Evolutionary conservation across 2,329 filamentous ascomycete genomes (phyloP).

Genomic region (Raffaelea arxii): DNA sequence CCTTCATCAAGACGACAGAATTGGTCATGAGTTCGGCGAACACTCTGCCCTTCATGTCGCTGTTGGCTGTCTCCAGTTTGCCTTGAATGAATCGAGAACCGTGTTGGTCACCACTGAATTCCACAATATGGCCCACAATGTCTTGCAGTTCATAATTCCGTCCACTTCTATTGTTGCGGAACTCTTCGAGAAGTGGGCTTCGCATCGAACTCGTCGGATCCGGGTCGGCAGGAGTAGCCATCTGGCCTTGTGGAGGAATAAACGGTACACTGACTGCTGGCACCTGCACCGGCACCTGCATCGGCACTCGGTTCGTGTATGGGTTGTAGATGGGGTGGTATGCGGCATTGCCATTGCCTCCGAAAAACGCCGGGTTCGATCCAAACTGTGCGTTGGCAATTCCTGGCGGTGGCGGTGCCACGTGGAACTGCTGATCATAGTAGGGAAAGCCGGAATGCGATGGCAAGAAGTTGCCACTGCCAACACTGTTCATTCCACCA

Average conservation of each 20-base stretch:
- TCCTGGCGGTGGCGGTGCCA: too few relatives aligned
- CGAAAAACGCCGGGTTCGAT: too few relatives aligned
- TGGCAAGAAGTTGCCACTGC: too few relatives aligned
- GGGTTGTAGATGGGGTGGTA: conserved; percentile 27
- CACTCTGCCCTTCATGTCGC: conserved; percentile 86
- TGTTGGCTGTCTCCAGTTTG: conserved; percentile 86
- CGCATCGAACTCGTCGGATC: conserved; percentile 31
- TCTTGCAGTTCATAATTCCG: conserved; percentile 71
- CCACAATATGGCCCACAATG: conserved; percentile 78
- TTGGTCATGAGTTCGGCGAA: conserved; percentile 83
- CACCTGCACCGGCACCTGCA: conserved; percentile 19
- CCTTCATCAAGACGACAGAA: conserved; percentile 80
- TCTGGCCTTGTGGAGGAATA: conserved; percentile 28
- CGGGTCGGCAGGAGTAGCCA: conserved; percentile 4
- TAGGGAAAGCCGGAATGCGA: too few relatives aligned
- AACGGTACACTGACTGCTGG: conserved; percentile 16
- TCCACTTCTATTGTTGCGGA: conserved; percentile 59
- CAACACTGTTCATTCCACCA: too few relatives aligned
- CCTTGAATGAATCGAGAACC: conserved; percentile 93
- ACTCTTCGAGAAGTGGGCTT: conserved; percentile 70
- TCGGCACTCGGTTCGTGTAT: conserved; percentile 23
- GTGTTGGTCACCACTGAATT: conserved; percentile 93
- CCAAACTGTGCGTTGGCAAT: too few relatives aligned
- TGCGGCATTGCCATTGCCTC: not conserved
- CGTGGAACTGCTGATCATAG: too few relatives aligned